phyloP scores from a whole-genome alignment of 352 stramenopile genomes.

The Globisporangium recalcitrans region DNA sequence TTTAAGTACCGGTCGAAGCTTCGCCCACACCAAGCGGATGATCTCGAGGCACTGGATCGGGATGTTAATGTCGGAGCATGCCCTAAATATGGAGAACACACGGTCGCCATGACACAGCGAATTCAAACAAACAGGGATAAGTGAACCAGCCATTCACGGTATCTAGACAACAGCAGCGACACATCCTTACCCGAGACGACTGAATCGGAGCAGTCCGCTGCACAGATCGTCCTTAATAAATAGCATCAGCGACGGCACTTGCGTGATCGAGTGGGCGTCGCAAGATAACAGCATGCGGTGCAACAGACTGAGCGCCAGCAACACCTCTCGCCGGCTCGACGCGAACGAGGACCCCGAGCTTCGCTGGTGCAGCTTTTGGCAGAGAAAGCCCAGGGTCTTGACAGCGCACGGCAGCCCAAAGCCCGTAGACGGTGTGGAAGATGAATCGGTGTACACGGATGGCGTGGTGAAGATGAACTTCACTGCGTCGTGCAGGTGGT shows the following conservation, averaged over 20 bases:
- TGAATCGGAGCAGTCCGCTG: constrained; percentile 63
- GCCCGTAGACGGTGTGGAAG: constrained; percentile 9
- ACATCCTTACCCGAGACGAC: constrained; percentile 49
- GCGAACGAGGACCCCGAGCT: constrained; percentile 20
- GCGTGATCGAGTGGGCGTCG: constrained; percentile 39
- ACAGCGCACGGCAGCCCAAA: constrained; percentile 76
- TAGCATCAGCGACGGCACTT: constrained; percentile 63
- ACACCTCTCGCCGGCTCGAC: constrained; percentile 47
- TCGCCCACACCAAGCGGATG: constrained; percentile 69
- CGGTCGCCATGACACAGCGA: not conserved
- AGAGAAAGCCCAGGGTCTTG: constrained; percentile 77
- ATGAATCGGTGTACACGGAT: constrained; percentile 39
- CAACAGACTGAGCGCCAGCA: constrained; percentile 68
- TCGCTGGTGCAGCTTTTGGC: constrained; percentile 64
- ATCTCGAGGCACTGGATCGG: constrained; percentile 55
- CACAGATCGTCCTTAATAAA: constrained; percentile 86
- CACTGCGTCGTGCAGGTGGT: constrained; percentile 56
- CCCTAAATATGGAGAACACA: constrained; percentile 18
- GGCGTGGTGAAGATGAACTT: constrained; percentile 57
- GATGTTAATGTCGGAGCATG: constrained; percentile 50
- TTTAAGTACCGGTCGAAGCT: constrained; percentile 63
- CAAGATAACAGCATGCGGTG: constrained; percentile 48
- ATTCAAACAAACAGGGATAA: not conserved
- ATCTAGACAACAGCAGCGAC: not conserved
- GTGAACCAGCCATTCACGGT: not conserved